Evolutionary conservation across 208 protist genomes (phyloP), one percentile per base, ranked within the genome.

Genomic region (Trypanosoma caninum): DNA sequence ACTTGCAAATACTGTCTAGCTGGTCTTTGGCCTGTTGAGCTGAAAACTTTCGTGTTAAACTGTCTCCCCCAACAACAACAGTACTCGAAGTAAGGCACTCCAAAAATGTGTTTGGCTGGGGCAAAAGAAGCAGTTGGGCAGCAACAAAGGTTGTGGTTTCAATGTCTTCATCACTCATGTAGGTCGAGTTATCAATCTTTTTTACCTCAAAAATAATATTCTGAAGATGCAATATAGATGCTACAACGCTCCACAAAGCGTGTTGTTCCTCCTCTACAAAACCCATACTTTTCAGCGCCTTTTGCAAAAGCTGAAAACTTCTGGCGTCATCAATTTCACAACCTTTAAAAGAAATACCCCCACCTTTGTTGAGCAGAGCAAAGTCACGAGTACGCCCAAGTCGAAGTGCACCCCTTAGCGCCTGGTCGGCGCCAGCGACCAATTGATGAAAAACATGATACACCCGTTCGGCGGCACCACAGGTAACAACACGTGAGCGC

Each of bases 371-470:
- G 4, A 69, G 41, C 22, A 69, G 37, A 6, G 41, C 27, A 54
- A 69, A 69, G 37, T 50, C 53, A 13, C 64, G 52, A 28, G 65
- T 28, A 11, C 30, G 23, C 3, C 31, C 46, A 3, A 92, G 28
- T 22, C 65, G 41, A 41, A 65, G 73, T 34, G 57, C 38, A 10
- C 60, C 42, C 3, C 30, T 45, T 34, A 68, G 35, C 1, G 41
- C 45, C 4, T 37, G 35, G 20, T 44, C 41, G 7, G 72, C 72
- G 59, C 90, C 87, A 28, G 55, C 40, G 11, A 87, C 48, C 14
- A 96, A 37, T 50, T 90, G 76, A 74, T 94, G 95, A 59, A 95
- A 96, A 13, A 87, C 78, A 65, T 96, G 90, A 62, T 87, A 96
- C 28, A 85, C 80, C 23, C 90, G 59, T 52, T 96, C 90, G 25